These are phyloP conservation scores for Kwoniella shivajii DNA, from an alignment of 1,284 basidiomycete genomes.

Conservation along the genomic window DNA sequence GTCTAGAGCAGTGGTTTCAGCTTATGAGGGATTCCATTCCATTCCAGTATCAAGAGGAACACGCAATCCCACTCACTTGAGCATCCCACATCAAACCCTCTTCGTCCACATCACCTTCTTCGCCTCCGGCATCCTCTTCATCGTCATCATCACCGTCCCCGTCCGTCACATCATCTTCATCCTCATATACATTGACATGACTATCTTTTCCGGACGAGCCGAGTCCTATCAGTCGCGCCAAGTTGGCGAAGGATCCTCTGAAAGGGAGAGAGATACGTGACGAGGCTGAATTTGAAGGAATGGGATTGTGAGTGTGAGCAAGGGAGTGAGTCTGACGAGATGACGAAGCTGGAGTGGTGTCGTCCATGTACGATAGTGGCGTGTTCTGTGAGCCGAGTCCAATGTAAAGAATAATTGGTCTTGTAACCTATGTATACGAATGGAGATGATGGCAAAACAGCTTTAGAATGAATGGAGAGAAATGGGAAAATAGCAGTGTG, in stretches of 20 bases:
- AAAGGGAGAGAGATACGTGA: not conserved
- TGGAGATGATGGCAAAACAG: too few relatives aligned
- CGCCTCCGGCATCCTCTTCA: constrained; percentile 11
- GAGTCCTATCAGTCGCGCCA: constrained; percentile 17
- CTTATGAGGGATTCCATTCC: not conserved
- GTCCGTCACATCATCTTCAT: constrained; percentile 12
- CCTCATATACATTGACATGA: not conserved
- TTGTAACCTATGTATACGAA: too few relatives aligned
- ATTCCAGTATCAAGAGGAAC: not conserved
- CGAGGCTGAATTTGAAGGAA: not conserved
- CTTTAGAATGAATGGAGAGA: too few relatives aligned
- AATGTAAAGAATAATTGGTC: not conserved
- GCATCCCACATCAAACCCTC: constrained; percentile 47
- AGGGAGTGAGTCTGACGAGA: not conserved
- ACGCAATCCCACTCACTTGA: constrained; percentile 33
- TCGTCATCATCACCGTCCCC: constrained; percentile 12
- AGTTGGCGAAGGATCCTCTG: constrained; percentile 23
- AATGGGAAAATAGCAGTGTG: too few relatives aligned
- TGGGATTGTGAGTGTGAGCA: not conserved
- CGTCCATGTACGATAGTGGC: not conserved
- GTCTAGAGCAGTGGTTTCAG: constrained; percentile 33
- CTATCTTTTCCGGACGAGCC: not conserved
- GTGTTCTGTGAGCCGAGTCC: not conserved
- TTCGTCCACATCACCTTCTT: constrained; percentile 33
- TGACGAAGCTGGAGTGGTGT: not conserved